Percentiles rank a stretch among this genome's conserved stretches.
These are phyloP conservation scores for Piedraia hortae DNA, from an alignment of 2,329 filamentous ascomycete species.

Conservation along the genomic window DNA sequence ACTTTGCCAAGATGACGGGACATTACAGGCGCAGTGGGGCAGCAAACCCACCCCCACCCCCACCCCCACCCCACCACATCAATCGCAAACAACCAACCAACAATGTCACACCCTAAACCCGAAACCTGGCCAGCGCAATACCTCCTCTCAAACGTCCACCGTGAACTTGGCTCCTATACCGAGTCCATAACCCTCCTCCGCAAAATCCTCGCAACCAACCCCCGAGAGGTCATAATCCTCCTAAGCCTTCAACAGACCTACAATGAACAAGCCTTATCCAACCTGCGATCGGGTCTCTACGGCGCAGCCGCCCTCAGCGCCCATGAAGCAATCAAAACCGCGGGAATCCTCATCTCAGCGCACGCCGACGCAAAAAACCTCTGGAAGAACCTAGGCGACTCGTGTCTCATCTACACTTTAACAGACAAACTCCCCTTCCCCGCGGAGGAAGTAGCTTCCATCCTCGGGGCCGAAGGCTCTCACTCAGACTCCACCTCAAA, in stretches of 20 bases:
- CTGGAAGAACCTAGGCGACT: conserved; percentile 81
- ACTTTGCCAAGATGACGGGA: no score
- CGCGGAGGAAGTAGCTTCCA: conserved; percentile 27
- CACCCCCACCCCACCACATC: no score
- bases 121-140: conserved; percentile 91
- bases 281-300: conserved; percentile 59
- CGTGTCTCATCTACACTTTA: conserved; percentile 47
- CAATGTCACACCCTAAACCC: conserved; percentile 19
- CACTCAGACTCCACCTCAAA: no score
- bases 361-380: conserved; percentile 61
- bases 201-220: conserved; percentile 37
- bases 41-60: no score
- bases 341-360: conserved; percentile 29
- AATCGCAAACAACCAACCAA: no score
- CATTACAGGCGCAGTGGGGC: no score
- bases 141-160: conserved; percentile 83
- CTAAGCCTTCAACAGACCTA: conserved; percentile 73
- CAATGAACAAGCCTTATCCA: conserved; percentile 52
- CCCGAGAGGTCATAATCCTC: conserved; percentile 58
- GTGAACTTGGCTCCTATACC: conserved; percentile 74
- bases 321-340: conserved; percentile 38
- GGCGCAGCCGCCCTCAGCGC: conserved; percentile 54
- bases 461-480: no score
- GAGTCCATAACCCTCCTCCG: conserved; percentile 54
- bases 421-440: no score